Evolutionary conservation across 1,284 basidiomycete genomes (phyloP), one percentile per base, ranked within the genome.

Genomic region (Ceratobasidium papillatum): DNA sequence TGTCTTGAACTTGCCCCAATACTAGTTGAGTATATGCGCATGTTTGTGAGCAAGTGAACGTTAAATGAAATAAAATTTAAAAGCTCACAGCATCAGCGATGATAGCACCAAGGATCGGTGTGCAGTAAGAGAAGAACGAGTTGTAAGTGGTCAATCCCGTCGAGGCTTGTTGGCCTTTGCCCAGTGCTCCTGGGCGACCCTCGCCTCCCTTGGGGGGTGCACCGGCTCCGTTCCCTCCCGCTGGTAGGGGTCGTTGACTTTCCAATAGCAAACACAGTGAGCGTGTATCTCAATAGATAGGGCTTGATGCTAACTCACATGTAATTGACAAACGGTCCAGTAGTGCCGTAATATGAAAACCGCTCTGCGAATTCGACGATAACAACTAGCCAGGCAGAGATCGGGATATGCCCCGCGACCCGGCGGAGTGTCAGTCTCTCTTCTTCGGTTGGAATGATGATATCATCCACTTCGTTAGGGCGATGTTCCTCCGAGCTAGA

Each of bases 271-370:
- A 14, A 19, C 22, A 36, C 19, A 47, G 63, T 54, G 25, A 54
- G 49, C 32, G 77, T 68, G 54, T 25, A 51, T n/a, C n/a, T n/a
- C 3, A 25, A 17, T 5, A 22, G 30, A 9, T n/a, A 9, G 19
- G 56, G n/a, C 11, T 3, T 8, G 11, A 27, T 11, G 32, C 30
- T 36, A 7, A 22, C 74, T 52, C 78, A 78, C 17, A 80, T 75
- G 56, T 79, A 80, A 61, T 80, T 80, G 7, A 78, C 78, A 22
- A 78, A 76, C 1, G 78, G 59, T 27, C 76, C 75, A 17, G 77
- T 77, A 17, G 77, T 78, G 36, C 77, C 78, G 66, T 79, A 80
- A 62, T 79, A 80, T 5, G 78, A 79, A 3, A 79, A 79, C 49
- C 79, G 69, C 56, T 81, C 79, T n/a, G 79, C 80, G 61, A 77